phyloP scores from a whole-genome alignment of 2,329 filamentous ascomycete species.

The Phoma sp. region DNA sequence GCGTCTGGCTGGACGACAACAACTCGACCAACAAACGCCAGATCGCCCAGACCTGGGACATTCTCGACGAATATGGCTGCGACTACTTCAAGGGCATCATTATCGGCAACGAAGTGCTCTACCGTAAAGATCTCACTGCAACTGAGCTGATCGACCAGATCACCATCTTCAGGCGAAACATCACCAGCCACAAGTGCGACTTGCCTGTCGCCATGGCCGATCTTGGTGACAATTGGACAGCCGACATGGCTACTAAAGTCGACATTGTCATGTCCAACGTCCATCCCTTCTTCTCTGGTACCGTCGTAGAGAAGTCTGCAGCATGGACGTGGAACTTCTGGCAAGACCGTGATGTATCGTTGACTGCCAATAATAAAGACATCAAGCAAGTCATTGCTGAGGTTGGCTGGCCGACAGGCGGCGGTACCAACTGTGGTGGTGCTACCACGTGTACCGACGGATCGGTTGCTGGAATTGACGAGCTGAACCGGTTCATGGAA shows the following conservation, averaged over 20 bases:
- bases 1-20: slow-evolving; percentile 90
- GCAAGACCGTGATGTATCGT: slow-evolving; percentile 69
- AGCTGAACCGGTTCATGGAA: slow-evolving; percentile 86
- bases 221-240: slow-evolving; percentile 85
- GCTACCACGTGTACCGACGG: slow-evolving; percentile 66
- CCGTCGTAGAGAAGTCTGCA: slow-evolving; percentile 71
- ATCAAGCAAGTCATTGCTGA: slow-evolving; percentile 83
- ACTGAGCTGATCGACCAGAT: slow-evolving; percentile 70
- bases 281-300: slow-evolving; percentile 92
- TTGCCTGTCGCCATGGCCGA: slow-evolving; percentile 88
- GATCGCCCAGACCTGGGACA: slow-evolving; percentile 81
- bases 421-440: slow-evolving; percentile 78
- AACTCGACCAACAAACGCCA: slow-evolving; percentile 84
- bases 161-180: slow-evolving; percentile 68
- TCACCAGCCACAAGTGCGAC: slow-evolving; percentile 70
- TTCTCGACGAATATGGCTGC: slow-evolving; percentile 69
- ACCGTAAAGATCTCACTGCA: slow-evolving; percentile 70
- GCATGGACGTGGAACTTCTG: slow-evolving; percentile 87
- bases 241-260: slow-evolving; percentile 70
- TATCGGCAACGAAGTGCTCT: slow-evolving; percentile 70
- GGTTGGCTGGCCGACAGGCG: slow-evolving; percentile 87
- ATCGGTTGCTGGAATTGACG: slow-evolving; percentile 77
- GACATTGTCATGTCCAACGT: slow-evolving; percentile 97
- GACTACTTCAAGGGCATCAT: slow-evolving; percentile 68
- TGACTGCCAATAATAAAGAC: slow-evolving; percentile 61